Conservation (phyloP, 371 early-diverging fungal genomes). For the Saksenaea oblongispora region DNA sequence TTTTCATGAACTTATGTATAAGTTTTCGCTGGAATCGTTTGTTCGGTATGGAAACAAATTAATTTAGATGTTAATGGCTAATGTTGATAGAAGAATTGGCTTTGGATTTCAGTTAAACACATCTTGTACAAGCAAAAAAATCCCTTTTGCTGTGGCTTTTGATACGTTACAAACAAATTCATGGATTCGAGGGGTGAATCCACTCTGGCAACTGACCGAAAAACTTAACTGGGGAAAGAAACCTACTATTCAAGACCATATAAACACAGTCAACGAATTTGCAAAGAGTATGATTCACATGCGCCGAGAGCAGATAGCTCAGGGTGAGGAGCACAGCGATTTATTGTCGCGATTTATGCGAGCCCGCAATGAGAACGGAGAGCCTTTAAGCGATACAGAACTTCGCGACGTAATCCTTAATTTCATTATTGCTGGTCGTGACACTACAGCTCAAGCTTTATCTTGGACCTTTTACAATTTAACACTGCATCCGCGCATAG, state of each 20-base stretch:
- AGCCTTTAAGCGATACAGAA: constrained; percentile 39
- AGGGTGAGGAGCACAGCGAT: constrained; percentile 27
- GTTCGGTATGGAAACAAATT: constrained; percentile 32
- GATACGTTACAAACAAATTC: not conserved
- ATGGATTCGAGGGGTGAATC: not conserved
- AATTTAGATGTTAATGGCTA: not conserved
- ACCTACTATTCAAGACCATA: constrained; percentile 26
- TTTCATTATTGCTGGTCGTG: constrained; percentile 63
- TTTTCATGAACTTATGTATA: constrained; percentile 46
- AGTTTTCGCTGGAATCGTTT: constrained; percentile 61
- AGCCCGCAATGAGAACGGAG: constrained; percentile 34
- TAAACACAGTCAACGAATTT: constrained; percentile 42
- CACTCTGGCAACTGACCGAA: not conserved
- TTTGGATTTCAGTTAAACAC: not conserved
- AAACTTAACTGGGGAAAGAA: not conserved
- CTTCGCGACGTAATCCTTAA: constrained; percentile 55
- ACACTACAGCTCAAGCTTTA: constrained; percentile 75
- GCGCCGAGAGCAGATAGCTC: constrained; percentile 27
- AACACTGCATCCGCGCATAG: constrained; percentile 41
- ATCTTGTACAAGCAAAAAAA: not conserved
- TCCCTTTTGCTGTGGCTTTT: not conserved
- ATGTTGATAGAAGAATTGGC: not conserved
- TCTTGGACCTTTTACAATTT: constrained; percentile 67
- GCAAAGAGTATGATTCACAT: constrained; percentile 44
- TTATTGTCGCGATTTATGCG: constrained; percentile 40